phyloP scores from a whole-genome alignment of 352 stramenopile genomes.

The Phytophthora idaei region DNA sequence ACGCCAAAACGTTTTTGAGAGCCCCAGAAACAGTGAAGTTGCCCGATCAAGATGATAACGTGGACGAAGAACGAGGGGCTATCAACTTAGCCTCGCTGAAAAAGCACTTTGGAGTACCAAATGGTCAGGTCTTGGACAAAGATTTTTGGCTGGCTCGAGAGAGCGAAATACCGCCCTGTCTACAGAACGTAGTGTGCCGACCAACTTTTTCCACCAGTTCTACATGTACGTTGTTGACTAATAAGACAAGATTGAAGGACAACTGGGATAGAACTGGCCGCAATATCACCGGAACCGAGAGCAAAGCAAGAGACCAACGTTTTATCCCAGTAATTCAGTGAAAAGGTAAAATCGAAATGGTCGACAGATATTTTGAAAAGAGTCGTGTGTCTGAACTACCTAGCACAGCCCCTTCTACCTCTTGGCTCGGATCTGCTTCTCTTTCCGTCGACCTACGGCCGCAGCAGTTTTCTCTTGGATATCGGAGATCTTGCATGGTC shows the following conservation, averaged over 20 bases:
- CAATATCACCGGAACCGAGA: too few species aligned
- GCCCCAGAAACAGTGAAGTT: neutral
- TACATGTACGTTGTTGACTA: too few species aligned
- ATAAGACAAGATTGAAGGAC: too few species aligned
- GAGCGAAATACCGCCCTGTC: neutral
- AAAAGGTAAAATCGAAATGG: too few species aligned
- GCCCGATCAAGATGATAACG: neutral
- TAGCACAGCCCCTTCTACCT: slow-evolving; percentile 24
- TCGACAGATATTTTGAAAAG: too few species aligned
- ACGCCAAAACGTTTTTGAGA: neutral
- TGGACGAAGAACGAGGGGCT: neutral
- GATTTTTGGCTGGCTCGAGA: neutral
- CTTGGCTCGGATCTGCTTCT: slow-evolving; percentile 66
- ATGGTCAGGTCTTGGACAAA: neutral
- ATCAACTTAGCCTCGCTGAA: neutral
- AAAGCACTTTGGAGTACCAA: neutral
- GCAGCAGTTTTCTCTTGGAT: slow-evolving; percentile 82
- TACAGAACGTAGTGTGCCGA: neutral
- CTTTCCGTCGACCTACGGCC: slow-evolving; percentile 65
- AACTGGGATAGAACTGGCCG: too few species aligned
- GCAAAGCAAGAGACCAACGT: too few species aligned
- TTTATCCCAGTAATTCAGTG: too few species aligned
- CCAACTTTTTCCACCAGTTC: too few species aligned
- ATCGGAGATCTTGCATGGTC: slow-evolving; percentile 75
- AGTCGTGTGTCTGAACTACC: neutral